These are phyloP conservation scores for Debaryomyces sp. DNA, from an alignment of 1,139 yeast genomes.

Conservation along the genomic window DNA sequence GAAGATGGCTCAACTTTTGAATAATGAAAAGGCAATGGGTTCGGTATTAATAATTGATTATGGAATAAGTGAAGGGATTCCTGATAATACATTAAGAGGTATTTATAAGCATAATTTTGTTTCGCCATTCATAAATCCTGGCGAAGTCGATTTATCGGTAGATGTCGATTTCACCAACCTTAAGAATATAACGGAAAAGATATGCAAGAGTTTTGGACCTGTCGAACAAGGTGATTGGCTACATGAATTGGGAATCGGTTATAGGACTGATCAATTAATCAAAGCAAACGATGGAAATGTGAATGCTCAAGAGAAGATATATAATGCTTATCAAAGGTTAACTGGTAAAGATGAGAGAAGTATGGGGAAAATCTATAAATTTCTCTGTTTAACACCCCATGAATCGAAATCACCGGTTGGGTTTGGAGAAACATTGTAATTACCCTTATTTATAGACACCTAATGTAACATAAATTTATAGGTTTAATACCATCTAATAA, in stretches of 20 bases:
- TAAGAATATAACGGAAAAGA: constrained; percentile 25
- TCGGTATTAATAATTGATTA: constrained; percentile 79
- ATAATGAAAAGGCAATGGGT: constrained; percentile 45
- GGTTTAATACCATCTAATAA: too few relatives aligned
- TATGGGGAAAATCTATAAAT: constrained; percentile 82
- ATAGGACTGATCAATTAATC: constrained; percentile 60
- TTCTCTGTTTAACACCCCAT: constrained; percentile 62
- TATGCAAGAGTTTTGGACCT: constrained; percentile 52
- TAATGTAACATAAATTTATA: background rate
- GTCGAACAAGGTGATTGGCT: constrained; percentile 82
- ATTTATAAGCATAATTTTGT: constrained; percentile 74
- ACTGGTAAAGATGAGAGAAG: constrained; percentile 61
- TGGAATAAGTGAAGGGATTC: constrained; percentile 68
- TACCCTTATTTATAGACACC: background rate
- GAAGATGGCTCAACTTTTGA: constrained; percentile 47
- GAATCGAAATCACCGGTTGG: constrained; percentile 42
- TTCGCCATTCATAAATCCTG: constrained; percentile 73
- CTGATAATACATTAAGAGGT: constrained; percentile 68
- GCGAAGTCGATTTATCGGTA: constrained; percentile 79
- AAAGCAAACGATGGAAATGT: constrained; percentile 32
- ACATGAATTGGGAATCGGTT: constrained; percentile 74
- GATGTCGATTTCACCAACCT: constrained; percentile 80
- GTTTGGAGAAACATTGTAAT: constrained; percentile 23
- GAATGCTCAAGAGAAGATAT: constrained; percentile 48
- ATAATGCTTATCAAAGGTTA: constrained; percentile 62